Evolutionary conservation across 208 protist species (phyloP), one percentile per base, ranked within the genome.

Genomic region (Leishmania amazonensis): DNA sequence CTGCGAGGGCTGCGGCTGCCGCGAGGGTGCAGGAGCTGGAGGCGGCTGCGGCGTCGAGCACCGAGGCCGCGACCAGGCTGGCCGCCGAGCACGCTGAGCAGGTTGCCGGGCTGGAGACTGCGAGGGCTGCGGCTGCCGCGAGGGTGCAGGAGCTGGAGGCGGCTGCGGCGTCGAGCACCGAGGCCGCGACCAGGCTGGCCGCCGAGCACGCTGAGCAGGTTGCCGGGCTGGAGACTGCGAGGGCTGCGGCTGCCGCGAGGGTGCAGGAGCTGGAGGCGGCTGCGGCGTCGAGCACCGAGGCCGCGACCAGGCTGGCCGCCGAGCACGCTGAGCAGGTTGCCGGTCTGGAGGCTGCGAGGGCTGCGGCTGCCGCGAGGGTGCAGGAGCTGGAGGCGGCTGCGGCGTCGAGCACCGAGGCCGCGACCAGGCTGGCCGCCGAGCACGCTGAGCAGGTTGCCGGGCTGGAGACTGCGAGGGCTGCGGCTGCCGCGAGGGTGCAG

Each of bases 391-490:
- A 79, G 73, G 60, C 49, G 9, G 45, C 71, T 54, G 70, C 70
- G 4, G 45, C 38, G 35, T 49, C 38, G 42, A 54, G 21, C 51
- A 49, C 49, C n/a, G 28, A n/a, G 5, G 28, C 2, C 8, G 71
- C 49, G 3, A 42, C 5, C 24, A 19, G 11, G 71, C 45, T 53
- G 71, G n/a, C 71, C n/a, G 71, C 71, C 28, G 40, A 40, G 68
- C 45, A 28, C 49, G 40, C 72, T 11, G 72, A 76, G 65, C 45
- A 47, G 11, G 45, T 47, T 9, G 45, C 45, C 45, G 45, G 45
- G 45, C 62, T 70, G 72, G 79, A 76, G 68, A 49, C 79, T 11
- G 79, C 79, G 42, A 78, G 58, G 68, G 60, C 68, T 24, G 70
- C 42, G 2, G 70, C 81, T 3, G 80, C 64, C 15, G 54, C 49